These are phyloP conservation scores for Pluteus cervinus DNA, from an alignment of 768 basidiomycete genomes.

Conservation along the genomic window DNA sequence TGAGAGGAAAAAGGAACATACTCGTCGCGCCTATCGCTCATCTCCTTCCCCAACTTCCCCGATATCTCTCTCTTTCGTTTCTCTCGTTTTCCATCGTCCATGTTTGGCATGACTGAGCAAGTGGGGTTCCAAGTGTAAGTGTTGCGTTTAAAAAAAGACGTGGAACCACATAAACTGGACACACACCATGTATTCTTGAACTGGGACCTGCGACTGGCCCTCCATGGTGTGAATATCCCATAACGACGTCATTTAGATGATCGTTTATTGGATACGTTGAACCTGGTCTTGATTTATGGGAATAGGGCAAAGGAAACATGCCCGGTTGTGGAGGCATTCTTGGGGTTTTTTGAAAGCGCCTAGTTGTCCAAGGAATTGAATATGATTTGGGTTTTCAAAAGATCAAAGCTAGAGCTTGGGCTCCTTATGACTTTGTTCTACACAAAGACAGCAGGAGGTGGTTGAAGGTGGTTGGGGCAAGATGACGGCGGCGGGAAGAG, in stretches of 20 bases:
- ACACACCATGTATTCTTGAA: slow-evolving; percentile 36
- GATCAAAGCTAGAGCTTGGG: too few relatives aligned
- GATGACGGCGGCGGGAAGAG: too few relatives aligned
- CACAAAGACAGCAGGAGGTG: too few relatives aligned
- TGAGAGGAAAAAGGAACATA: slow-evolving; percentile 26
- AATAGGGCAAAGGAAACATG: slow-evolving; percentile 58
- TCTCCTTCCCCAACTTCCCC: slow-evolving; percentile 68
- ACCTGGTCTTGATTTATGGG: slow-evolving; percentile 14
- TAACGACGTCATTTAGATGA: too few relatives aligned
- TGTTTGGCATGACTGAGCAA: slow-evolving; percentile 10
- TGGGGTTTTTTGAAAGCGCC: too few relatives aligned
- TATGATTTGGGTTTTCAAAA: too few relatives aligned
- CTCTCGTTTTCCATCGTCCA: slow-evolving; percentile 49
- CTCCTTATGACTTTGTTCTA: too few relatives aligned
- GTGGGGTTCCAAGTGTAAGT: slow-evolving; percentile 1
- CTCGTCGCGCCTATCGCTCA: slow-evolving; percentile 74
- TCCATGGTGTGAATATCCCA: too few relatives aligned
- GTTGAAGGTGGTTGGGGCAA: too few relatives aligned
- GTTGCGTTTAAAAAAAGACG: slow-evolving; percentile 2
- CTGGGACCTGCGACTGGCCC: slow-evolving; percentile 35
- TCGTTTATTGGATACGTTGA: slow-evolving; percentile 7
- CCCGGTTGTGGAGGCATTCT: slow-evolving; percentile 56
- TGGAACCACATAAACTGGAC: neutral
- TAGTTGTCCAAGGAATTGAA: too few relatives aligned
- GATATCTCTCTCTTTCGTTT: slow-evolving; percentile 64